phyloP scores from a whole-genome alignment of 306 rosid genomes.

The Cicer arietinum region DNA sequence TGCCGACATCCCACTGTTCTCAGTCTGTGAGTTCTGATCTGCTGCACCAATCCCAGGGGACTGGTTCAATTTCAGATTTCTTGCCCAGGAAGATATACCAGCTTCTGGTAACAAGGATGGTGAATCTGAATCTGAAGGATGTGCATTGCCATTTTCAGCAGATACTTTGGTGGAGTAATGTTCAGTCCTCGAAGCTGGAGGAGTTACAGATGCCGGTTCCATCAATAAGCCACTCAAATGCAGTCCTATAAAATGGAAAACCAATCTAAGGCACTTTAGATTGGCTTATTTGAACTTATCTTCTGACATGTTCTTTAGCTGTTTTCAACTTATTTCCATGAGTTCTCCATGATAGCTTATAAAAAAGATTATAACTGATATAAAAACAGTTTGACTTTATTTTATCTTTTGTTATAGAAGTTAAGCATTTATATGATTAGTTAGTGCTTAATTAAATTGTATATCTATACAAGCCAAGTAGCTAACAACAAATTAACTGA shows the following conservation, averaged over 20 bases:
- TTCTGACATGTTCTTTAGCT: neutral
- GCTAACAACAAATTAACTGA: neutral
- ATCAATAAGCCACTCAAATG: conserved; percentile 52
- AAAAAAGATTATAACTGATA: neutral
- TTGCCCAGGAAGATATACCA: conserved; percentile 62
- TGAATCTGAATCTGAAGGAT: conserved; percentile 17
- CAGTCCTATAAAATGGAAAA: conserved; percentile 35
- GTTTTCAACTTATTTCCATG: neutral
- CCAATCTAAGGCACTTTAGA: neutral
- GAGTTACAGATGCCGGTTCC: conserved; percentile 47
- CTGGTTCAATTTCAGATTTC: conserved; percentile 52
- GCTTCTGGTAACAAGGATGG: conserved; percentile 45
- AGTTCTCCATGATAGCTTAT: neutral
- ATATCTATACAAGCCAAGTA: neutral
- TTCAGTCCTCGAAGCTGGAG: conserved; percentile 46
- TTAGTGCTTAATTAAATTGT: neutral
- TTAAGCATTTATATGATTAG: neutral
- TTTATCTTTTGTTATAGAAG: neutral
- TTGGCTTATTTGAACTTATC: neutral
- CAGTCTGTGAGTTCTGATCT: conserved; percentile 50
- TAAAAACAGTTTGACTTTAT: neutral
- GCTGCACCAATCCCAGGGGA: conserved; percentile 48
- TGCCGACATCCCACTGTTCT: conserved; percentile 55
- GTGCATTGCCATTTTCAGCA: conserved; percentile 43
- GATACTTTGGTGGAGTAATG: conserved; percentile 47